Base-by-base conservation (phyloP, 2,329 filamentous ascomycete species). In the Penicillium sp. region DNA sequence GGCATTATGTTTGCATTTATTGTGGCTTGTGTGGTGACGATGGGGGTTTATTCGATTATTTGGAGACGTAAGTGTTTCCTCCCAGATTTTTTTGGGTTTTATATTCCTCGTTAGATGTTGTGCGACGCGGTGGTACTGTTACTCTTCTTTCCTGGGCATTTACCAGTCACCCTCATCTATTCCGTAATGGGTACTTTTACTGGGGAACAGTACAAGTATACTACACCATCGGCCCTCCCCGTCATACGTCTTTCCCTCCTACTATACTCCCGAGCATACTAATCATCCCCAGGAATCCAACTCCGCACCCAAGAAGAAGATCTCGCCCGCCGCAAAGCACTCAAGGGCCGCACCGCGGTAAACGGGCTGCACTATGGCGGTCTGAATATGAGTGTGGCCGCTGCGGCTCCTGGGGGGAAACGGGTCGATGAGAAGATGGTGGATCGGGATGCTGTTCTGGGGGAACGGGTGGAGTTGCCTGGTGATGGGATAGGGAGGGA, bases 1-100 rank as follows among this genome's bases (percentile, higher is more conserved):
- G 76, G 76, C 28, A 71, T 78, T 33, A 73, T 78, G 65, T 76
- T 78, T 61, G 77, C 69, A 19, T 79, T 79, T 56, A 65, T 78
- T 1, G 67, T 56, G 25, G 70, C 72, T 4, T 75, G 68, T 52
- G 52, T 75, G 38, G 60, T 76, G 10, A 75, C 71, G 6, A 74
- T 78, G 60, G 72, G 48, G 0, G 58, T 72, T 3, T 79, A 79
- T 52, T 68, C 71, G 26, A 54, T 73, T 42, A 58, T 76, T 49
- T 79, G 76, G 76, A 67, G 71, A 35, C 30, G 53, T 56, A 48
- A 53, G 51, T 42, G n/a, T 11, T 33, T 4, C 30, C 11, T 33
- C 11, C 30, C 11, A 33, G 2, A 11, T 33, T 33, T 33, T 33
- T 33, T 33, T 8, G 10, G 2, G 8, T 8, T 33, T 33, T 8